Evolutionary conservation across 1,139 yeast species (phyloP).

Genomic region (Suhomyces ambrosiae): DNA sequence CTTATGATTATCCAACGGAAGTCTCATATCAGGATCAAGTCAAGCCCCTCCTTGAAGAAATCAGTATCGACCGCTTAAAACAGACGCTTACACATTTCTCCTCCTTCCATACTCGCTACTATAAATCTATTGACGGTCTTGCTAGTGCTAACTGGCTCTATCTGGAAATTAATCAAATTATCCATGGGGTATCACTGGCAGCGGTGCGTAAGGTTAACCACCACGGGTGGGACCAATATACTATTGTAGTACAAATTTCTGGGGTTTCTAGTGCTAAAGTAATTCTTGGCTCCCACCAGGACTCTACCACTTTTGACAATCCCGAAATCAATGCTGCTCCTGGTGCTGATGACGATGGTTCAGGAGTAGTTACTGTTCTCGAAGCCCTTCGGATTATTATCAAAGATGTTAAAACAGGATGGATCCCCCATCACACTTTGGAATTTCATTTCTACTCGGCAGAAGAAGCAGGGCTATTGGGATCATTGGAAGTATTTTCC

Average conservation of each 20-base stretch:
- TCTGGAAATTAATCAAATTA: slow-evolving; percentile 46
- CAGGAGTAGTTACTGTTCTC: slow-evolving; percentile 78
- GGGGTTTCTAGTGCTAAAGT: slow-evolving; percentile 47
- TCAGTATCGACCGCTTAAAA: slow-evolving; percentile 51
- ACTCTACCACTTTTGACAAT: slow-evolving; percentile 72
- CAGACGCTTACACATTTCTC: slow-evolving; percentile 58
- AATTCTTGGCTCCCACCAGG: slow-evolving; percentile 89
- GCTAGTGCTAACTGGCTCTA: slow-evolving; percentile 76
- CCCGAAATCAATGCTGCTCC: slow-evolving; percentile 80
- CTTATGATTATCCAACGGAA: slow-evolving; percentile 57
- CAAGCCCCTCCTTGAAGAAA: slow-evolving; percentile 35
- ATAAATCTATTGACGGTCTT: slow-evolving; percentile 69
- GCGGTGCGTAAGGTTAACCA: slow-evolving; percentile 43
- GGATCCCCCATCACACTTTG: slow-evolving; percentile 67
- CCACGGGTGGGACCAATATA: slow-evolving; percentile 47
- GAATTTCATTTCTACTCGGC: slow-evolving; percentile 96
- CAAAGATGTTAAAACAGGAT: slow-evolving; percentile 34
- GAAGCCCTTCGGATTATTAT: slow-evolving; percentile 69
- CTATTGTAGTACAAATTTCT: slow-evolving; percentile 43
- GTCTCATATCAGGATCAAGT: slow-evolving; percentile 45
- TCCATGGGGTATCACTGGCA: slow-evolving; percentile 29
- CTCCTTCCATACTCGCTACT: slow-evolving; percentile 78
- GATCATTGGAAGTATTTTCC: slow-evolving; percentile 77
- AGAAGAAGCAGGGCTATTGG: slow-evolving; percentile 90
- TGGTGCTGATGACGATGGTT: slow-evolving; percentile 95